Conservation (phyloP, 805 yeast species). For the Ogataea methanolica region DNA sequence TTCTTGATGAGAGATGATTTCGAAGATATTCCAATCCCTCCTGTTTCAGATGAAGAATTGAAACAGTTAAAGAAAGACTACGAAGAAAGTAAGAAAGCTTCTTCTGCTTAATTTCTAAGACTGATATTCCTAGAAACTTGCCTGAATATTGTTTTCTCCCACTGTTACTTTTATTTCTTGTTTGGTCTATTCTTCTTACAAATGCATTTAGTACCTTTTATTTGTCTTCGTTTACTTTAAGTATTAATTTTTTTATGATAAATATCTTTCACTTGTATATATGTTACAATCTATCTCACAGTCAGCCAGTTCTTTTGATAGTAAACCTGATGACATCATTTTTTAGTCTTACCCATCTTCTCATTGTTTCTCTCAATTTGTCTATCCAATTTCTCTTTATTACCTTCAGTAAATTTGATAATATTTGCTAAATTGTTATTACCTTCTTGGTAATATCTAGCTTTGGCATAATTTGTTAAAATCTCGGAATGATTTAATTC, state of each 20-base stretch:
- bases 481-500: slow-evolving; percentile 24
- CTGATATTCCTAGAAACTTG: background rate
- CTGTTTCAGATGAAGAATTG: slow-evolving; percentile 74
- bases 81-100: slow-evolving; percentile 36
- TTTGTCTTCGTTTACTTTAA: no score
- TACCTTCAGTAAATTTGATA: slow-evolving; percentile 26
- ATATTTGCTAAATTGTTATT: slow-evolving; percentile 30
- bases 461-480: slow-evolving; percentile 14
- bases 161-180: background rate
- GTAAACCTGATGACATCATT: background rate
- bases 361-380: slow-evolving; percentile 15
- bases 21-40: slow-evolving; percentile 91
- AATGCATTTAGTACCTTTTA: no score
- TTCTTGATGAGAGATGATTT: slow-evolving; percentile 75
- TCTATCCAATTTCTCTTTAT: slow-evolving; percentile 21
- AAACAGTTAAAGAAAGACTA: slow-evolving; percentile 69
- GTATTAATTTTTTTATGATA: no score
- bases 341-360: slow-evolving; percentile 2
- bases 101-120: background rate
- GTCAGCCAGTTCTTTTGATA: background rate
- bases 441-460: slow-evolving; percentile 26
- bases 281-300: background rate
- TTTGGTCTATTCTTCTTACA: background rate
- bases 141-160: background rate
- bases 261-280: no score